A percentile compares a stretch with the other conserved stretches of the same genome.
These are phyloP conservation scores for Ophiosphaerella narmari DNA, from an alignment of 2,329 filamentous ascomycete genomes.

Conservation along the genomic window DNA sequence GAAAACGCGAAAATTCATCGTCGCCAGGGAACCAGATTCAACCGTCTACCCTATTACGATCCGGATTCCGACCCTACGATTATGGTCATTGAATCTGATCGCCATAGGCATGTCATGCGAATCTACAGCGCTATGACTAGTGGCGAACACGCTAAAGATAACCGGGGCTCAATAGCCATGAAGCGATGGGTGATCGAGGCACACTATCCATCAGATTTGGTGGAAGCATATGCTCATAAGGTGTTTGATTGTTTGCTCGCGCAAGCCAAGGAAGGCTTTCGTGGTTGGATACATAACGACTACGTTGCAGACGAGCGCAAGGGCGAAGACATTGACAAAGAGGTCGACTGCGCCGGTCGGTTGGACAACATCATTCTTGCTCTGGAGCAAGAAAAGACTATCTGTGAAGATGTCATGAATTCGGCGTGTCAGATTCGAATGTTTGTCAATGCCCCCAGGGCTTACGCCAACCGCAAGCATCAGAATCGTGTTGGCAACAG, in stretches of 20 bases:
- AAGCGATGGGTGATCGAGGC: constrained; percentile 39
- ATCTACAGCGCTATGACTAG: constrained; percentile 43
- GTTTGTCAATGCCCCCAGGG: constrained; percentile 44
- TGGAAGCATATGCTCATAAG: constrained; percentile 42
- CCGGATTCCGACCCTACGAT: constrained; percentile 32
- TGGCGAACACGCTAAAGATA: constrained; percentile 36
- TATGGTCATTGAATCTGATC: constrained; percentile 14
- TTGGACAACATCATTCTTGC: constrained; percentile 37
- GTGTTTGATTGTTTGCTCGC: constrained; percentile 38
- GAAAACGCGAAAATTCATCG: constrained; percentile 30
- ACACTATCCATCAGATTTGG: constrained; percentile 33
- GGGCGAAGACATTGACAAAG: constrained; percentile 38
- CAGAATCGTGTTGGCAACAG: constrained; percentile 42
- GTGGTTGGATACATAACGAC: constrained; percentile 43
- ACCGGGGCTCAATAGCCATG: constrained; percentile 36
- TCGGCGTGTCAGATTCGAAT: constrained; percentile 43
- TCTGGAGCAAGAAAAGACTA: constrained; percentile 42
- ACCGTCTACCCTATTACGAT: constrained; percentile 28
- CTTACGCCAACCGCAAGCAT: constrained; percentile 39
- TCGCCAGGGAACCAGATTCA: constrained; percentile 29
- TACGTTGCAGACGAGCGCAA: constrained; percentile 43
- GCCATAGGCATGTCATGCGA: constrained; percentile 33
- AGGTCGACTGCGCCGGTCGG: constrained; percentile 34
- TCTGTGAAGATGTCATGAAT: constrained; percentile 44
- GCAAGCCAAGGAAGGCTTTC: constrained; percentile 38